These are phyloP conservation scores for Rheum nobile DNA, from an alignment of 148 eudicot genomes.

Conservation along the genomic window DNA sequence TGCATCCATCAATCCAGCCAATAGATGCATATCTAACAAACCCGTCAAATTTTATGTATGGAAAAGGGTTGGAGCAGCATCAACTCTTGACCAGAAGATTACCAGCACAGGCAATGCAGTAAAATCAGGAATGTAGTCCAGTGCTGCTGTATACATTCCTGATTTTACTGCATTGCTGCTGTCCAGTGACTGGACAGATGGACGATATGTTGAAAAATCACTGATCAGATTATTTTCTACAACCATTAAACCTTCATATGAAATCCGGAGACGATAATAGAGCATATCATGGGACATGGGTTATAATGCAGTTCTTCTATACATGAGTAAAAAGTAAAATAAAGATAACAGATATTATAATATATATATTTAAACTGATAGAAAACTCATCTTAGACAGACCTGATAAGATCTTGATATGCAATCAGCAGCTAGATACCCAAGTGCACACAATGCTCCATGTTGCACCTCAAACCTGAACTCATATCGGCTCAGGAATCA, in stretches of 20 bases:
- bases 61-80: not conserved
- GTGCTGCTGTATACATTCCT: no score
- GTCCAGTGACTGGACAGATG: no score
- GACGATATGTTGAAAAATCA: not conserved
- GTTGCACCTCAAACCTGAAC: constrained; percentile 78
- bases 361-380: not conserved
- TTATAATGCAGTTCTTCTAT: not conserved
- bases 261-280: not conserved
- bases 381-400: constrained; percentile 18
- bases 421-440: constrained; percentile 81
- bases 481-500: constrained; percentile 10
- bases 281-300: no score
- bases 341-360: not conserved
- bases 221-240: not conserved
- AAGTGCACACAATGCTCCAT: constrained; percentile 68
- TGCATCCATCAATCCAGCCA: not conserved
- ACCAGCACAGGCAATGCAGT: not conserved
- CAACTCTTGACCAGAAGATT: not conserved
- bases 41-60: not conserved
- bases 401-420: constrained; percentile 48
- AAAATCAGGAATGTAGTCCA: not conserved
- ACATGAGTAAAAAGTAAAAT: not conserved
- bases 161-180: no score
- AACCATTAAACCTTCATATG: not conserved
- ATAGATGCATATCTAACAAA: not conserved